Percentiles rank a stretch among this genome's conserved stretches.
Conservation (phyloP, 306 rosid genomes). For the Notholithocarpus densiflorus region DNA sequence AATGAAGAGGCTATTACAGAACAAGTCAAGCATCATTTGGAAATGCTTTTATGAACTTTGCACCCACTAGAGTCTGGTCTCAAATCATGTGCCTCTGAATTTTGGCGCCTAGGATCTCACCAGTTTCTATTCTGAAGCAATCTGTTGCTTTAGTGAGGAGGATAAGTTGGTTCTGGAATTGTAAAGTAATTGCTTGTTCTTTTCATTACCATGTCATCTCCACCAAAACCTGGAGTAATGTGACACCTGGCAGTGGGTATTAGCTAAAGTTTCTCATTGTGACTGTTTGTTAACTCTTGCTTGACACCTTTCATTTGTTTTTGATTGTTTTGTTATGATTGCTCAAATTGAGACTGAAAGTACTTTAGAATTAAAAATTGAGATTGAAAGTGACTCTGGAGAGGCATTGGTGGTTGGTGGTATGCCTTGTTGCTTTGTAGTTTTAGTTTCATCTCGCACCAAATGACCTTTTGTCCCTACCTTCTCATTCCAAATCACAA, state of each 20-base stretch:
- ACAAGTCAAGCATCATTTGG: not conserved
- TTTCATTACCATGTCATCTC: slow-evolving; percentile 17
- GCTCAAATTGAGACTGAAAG: slow-evolving; percentile 10
- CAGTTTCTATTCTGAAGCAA: slow-evolving; percentile 17
- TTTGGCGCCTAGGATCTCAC: slow-evolving; percentile 16
- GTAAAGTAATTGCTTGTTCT: slow-evolving; percentile 23
- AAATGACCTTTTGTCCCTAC: not conserved
- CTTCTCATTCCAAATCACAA: slow-evolving; percentile 10
- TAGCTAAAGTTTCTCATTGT: slow-evolving; percentile 14
- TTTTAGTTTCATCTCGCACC: too few species aligned
- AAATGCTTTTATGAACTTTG: not conserved
- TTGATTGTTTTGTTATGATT: slow-evolving; percentile 18
- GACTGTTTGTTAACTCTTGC: slow-evolving; percentile 22
- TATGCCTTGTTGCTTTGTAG: too few species aligned
- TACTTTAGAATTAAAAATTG: slow-evolving; percentile 16
- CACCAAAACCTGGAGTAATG: slow-evolving; percentile 2
- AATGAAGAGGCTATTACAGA: not conserved
- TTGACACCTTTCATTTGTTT: slow-evolving; percentile 27
- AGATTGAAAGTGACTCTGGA: too few species aligned
- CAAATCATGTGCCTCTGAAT: not conserved
- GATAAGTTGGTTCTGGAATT: slow-evolving; percentile 18
- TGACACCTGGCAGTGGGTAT: slow-evolving; percentile 28
- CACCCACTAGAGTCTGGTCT: not conserved
- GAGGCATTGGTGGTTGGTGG: not conserved
- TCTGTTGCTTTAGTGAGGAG: slow-evolving; percentile 13